A percentile compares a stretch with the other conserved stretches of the same genome.
Evolutionary conservation across 805 yeast species (phyloP).

Genomic region (Yarrowia sp.): DNA sequence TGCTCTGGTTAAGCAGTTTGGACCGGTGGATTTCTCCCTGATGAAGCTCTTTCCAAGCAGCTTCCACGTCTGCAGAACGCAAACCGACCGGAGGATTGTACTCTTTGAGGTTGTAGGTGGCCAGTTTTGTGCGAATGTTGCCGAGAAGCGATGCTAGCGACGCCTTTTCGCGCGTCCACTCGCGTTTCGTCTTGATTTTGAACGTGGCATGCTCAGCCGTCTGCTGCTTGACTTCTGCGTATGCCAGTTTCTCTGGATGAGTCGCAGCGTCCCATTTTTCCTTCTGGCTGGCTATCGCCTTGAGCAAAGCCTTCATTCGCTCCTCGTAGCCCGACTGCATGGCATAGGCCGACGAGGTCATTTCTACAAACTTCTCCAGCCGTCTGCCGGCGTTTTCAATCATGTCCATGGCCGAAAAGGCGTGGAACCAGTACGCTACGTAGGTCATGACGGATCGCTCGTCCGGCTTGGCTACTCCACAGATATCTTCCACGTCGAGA

Average conservation of each 20-base stretch:
- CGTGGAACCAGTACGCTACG: constrained; percentile 64
- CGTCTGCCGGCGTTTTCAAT: constrained; percentile 53
- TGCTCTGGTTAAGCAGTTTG: constrained; percentile 47
- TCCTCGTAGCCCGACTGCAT: constrained; percentile 50
- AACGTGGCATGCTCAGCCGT: constrained; percentile 46
- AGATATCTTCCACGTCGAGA: constrained; percentile 63
- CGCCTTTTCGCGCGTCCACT: constrained; percentile 52
- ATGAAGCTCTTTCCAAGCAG: constrained; percentile 49
- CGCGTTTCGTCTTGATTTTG: constrained; percentile 48
- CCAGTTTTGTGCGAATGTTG: constrained; percentile 51
- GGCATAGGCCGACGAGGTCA: constrained; percentile 47
- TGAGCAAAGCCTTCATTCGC: constrained; percentile 47
- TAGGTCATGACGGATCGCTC: constrained; percentile 67
- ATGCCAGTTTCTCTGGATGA: constrained; percentile 43
- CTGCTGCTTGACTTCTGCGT: constrained; percentile 47
- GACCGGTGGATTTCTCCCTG: constrained; percentile 50
- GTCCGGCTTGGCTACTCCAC: constrained; percentile 58
- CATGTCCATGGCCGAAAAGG: constrained; percentile 51
- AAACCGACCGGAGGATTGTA: constrained; percentile 51
- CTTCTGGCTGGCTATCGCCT: constrained; percentile 43
- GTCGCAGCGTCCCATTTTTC: constrained; percentile 46
- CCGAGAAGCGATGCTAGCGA: constrained; percentile 51
- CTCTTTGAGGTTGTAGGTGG: constrained; percentile 50
- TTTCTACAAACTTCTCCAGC: constrained; percentile 51
- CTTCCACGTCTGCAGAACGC: constrained; percentile 47